Conservation (phyloP, 768 basidiomycete species). For the Artomyces pyxidatus region DNA sequence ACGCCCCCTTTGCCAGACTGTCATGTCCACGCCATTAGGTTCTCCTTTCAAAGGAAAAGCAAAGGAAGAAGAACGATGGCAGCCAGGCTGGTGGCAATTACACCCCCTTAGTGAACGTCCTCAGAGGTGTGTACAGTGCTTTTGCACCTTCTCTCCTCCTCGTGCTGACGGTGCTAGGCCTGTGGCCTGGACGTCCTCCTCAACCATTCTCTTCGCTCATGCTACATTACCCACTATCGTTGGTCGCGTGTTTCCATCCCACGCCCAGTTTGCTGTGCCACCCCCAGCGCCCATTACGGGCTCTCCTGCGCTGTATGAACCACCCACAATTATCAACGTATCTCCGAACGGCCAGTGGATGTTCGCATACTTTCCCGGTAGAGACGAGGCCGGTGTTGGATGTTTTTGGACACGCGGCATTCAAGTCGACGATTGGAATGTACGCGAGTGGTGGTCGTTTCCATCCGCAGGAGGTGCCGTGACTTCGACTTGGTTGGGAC, state of each 20-base stretch:
- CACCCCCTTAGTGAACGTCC: conserved; percentile 51
- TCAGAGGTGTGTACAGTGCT: conserved; percentile 34
- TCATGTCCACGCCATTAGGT: conserved; percentile 24
- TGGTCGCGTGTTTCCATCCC: conserved; percentile 62
- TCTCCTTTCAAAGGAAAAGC: conserved; percentile 41
- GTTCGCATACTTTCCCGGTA: conserved; percentile 68
- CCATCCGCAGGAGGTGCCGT: conserved; percentile 49
- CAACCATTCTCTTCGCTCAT: conserved; percentile 63
- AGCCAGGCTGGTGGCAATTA: conserved; percentile 69
- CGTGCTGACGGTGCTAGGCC: too few relatives aligned
- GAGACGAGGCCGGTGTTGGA: conserved; percentile 45
- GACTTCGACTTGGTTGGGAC: conserved; percentile 52
- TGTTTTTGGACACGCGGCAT: conserved; percentile 58
- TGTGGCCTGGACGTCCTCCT: conserved; percentile 61
- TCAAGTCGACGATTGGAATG: conserved; percentile 54
- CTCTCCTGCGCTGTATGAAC: conserved; percentile 42
- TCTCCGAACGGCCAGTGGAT: conserved; percentile 54
- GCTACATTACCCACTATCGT: conserved; percentile 50
- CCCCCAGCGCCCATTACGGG: conserved; percentile 44
- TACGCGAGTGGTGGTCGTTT: conserved; percentile 50
- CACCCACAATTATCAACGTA: conserved; percentile 54
- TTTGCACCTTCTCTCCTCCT: too few relatives aligned
- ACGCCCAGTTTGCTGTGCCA: conserved; percentile 51
- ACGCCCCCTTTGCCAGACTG: neutral
- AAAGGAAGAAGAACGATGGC: conserved; percentile 46